A percentile compares a stretch with the other conserved stretches of the same genome.
phyloP scores from a whole-genome alignment of 345 rosid genomes.

The Brassica napus region Da-Ae NC_063438.1:26703501-26704000 shows the following conservation, averaged over 20 bases:
- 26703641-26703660: slow-evolving; percentile 46
- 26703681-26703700: slow-evolving; percentile 29
- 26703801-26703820: not conserved
- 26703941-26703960: slow-evolving; percentile 86
- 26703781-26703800: slow-evolving; percentile 27
- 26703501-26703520: slow-evolving; percentile 13
- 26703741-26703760: slow-evolving; percentile 45
- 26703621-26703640: slow-evolving; percentile 57
- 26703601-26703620: slow-evolving; percentile 67
- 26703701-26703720: slow-evolving; percentile 56
- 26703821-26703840: not conserved
- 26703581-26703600: slow-evolving; percentile 55
- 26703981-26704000: slow-evolving; percentile 99
- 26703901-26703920: slow-evolving; percentile 66
- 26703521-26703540: slow-evolving; percentile 23
- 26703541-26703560: slow-evolving; percentile 26
- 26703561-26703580: slow-evolving; percentile 18
- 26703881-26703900: slow-evolving; percentile 81
- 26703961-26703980: slow-evolving; percentile 92
- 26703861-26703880: slow-evolving; percentile 60
- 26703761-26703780: slow-evolving; percentile 51
- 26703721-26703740: slow-evolving; percentile 53
- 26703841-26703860: not conserved
- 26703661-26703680: slow-evolving; percentile 36
- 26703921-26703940: slow-evolving; percentile 91